phyloP scores from a whole-genome alignment of 441 rosid genomes.

The Isatis lusitanica region DNA sequence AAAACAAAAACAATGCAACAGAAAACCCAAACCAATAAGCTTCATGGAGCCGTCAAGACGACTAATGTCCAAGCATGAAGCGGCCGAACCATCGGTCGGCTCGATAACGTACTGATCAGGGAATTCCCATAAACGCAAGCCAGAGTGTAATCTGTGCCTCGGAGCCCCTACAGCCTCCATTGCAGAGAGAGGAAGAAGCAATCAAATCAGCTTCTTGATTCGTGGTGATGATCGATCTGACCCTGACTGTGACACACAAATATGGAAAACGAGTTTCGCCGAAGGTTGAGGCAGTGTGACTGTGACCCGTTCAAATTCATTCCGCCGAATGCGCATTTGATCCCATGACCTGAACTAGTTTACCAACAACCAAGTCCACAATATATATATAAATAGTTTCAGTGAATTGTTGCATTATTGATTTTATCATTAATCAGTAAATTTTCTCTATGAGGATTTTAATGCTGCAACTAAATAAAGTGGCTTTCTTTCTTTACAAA shows the following conservation, averaged over 20 bases:
- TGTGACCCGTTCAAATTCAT: slow-evolving; percentile 23
- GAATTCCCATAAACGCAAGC: slow-evolving; percentile 85
- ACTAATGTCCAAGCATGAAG: slow-evolving; percentile 58
- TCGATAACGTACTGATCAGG: slow-evolving; percentile 85
- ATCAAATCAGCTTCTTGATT: background rate
- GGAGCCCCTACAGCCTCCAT: slow-evolving; percentile 58
- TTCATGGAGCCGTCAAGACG: slow-evolving; percentile 67
- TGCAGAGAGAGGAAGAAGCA: background rate
- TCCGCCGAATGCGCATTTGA: slow-evolving; percentile 1
- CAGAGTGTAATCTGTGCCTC: slow-evolving; percentile 67
- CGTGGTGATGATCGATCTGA: background rate
- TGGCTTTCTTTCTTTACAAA: slow-evolving; percentile 9
- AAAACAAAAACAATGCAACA: background rate
- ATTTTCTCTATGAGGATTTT: background rate
- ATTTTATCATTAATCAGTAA: background rate
- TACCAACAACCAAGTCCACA: background rate
- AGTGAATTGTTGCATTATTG: background rate
- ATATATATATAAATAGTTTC: background rate
- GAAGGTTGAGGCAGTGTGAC: background rate
- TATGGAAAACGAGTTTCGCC: background rate
- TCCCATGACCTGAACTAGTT: background rate
- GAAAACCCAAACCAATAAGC: slow-evolving; percentile 51
- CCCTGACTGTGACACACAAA: background rate
- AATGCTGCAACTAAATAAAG: slow-evolving; percentile 3
- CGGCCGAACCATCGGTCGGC: slow-evolving; percentile 77